These are phyloP conservation scores for Botrytis porri DNA, from an alignment of 2,329 filamentous ascomycete species.

Conservation along the genomic window DNA sequence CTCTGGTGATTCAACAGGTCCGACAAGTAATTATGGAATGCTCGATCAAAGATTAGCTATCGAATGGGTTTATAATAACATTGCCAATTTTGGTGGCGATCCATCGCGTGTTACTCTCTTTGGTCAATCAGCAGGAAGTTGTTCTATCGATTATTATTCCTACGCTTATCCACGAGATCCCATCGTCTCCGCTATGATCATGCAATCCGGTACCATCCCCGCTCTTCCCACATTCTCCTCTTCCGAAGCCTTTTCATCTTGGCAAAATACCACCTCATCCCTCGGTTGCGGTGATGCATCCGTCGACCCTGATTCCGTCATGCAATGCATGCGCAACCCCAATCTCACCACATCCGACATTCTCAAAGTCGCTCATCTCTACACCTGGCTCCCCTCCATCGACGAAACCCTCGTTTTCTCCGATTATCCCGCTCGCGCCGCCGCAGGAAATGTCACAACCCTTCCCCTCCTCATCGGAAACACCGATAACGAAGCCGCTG, in stretches of 20 bases:
- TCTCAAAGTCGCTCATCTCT: conserved; percentile 20
- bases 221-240: conserved; percentile 28
- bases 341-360: conserved; percentile 26
- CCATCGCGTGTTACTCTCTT: conserved; percentile 41
- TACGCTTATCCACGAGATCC: conserved; percentile 21
- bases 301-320: conserved; percentile 23
- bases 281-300: conserved; percentile 35
- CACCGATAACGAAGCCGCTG: conserved; percentile 31
- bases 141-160: conserved; percentile 25
- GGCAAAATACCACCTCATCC: conserved; percentile 29
- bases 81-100: conserved; percentile 45
- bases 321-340: conserved; percentile 35
- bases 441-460: conserved; percentile 20
- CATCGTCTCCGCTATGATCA: conserved; percentile 29
- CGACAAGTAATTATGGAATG: conserved; percentile 50
- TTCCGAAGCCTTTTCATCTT: conserved; percentile 24
- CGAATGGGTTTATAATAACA: conserved; percentile 57
- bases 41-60: conserved; percentile 58
- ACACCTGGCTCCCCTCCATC: conserved; percentile 32
- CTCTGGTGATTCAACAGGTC: conserved; percentile 45
- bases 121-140: conserved; percentile 43
- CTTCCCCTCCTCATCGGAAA: conserved; percentile 37
- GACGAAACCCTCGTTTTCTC: conserved; percentile 34
- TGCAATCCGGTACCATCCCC: conserved; percentile 30
- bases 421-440: conserved; percentile 16